Evolutionary conservation across 2,329 filamentous ascomycete species (phyloP), one percentile per base, ranked within the genome.

Genomic region (Ophiosphaerella narmari): DNA sequence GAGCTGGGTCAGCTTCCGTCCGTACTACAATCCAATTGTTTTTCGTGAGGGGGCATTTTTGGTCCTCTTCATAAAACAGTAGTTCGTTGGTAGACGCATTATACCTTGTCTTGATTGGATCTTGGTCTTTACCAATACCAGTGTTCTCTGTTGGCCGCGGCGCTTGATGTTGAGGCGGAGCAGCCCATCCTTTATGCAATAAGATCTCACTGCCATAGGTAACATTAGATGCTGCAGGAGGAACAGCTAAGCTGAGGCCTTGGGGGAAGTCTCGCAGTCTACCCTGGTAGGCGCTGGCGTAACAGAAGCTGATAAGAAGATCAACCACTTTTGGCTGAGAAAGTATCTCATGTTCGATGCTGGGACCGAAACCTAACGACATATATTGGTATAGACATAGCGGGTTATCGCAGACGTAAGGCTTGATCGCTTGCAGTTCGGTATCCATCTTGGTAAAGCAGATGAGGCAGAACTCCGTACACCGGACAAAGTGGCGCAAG

Each of bases 301-400:
- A 94, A 69, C 90, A 92, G 66, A 97, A 89, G 70, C 86, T 92
- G 39, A 95, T 74, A 0, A 97, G 80, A 2, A 97, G 78, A 66
- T 97, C 92, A 11, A 96, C 89, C 1, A 96, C 90, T 48, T 86
- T 84, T 1, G 91, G 90, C 66, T 92, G 89, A 11, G 84, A 83
- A 23, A 88, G 66, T 18, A 97, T 88, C 65, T 96, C 91, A 66
- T 92, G 86, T 68, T 97, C 91, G 48, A 96, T 85, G 61, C 85
- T 91, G 1, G 90, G 88, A 0, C 91, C 92, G 63, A 96, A 87
- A 0, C 90, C 91, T n/a, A 95, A 78, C 13, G 83, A 80, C 80
- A 96, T 89, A 74, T 94, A 96, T 66, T 97, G 92, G 64, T 89
- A 96, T 4, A 96, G 77, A 64, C 92, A 97, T 3, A 97, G 78